Evolutionary conservation across 164 flowering plant genomes (phyloP).

Genomic region (Paratinospora sagittata): DNA sequence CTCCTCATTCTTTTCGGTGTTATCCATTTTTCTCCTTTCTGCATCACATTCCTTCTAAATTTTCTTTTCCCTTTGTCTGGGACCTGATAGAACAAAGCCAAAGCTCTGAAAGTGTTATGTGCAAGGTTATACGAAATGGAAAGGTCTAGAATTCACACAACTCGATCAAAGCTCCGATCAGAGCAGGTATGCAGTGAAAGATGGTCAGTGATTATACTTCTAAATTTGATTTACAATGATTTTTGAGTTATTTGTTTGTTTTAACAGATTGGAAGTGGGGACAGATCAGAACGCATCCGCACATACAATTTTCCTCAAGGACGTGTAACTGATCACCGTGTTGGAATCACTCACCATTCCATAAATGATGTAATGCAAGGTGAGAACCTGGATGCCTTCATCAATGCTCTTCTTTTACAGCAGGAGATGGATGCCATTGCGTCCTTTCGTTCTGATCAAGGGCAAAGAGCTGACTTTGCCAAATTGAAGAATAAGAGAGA

Average conservation of each 20-base stretch:
- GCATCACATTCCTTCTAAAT: too few relatives aligned
- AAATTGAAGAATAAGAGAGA: not conserved
- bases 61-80: not conserved
- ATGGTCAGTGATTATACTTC: not conserved
- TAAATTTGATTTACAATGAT: too few relatives aligned
- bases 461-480: not conserved
- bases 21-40: not conserved
- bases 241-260: constrained; percentile 1
- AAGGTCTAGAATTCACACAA: constrained; percentile 53
- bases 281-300: constrained; percentile 92
- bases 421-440: constrained; percentile 94
- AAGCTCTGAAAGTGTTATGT: constrained; percentile 82
- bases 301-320: constrained; percentile 98
- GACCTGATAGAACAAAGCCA: constrained; percentile 73
- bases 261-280: constrained; percentile 93
- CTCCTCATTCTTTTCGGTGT: too few relatives aligned
- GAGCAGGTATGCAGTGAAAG: constrained; percentile 55
- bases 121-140: constrained; percentile 86
- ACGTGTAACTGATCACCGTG: constrained; percentile 95
- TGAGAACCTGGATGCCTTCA: constrained; percentile 64
- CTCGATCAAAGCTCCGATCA: constrained; percentile 71
- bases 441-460: constrained; percentile 33
- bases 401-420: constrained; percentile 78
- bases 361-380: constrained; percentile 73
- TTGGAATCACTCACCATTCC: constrained; percentile 78